These are phyloP conservation scores for Zizania latifolia DNA, from an alignment of 176 grass and related monocot genomes.

Conservation along the genomic window DNA sequence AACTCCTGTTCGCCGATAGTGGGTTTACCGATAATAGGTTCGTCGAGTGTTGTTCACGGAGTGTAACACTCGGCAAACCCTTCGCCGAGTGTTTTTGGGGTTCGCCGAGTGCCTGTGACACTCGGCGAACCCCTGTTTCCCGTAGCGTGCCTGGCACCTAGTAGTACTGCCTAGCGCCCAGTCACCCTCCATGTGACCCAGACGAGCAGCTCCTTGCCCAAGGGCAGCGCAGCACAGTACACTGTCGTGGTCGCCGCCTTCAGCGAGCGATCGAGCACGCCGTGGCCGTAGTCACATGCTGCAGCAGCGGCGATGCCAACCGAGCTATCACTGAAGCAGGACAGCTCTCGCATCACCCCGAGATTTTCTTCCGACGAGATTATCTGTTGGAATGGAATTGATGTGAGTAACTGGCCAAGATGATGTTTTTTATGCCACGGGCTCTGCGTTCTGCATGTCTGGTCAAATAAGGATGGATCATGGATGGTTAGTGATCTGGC, in stretches of 20 bases:
- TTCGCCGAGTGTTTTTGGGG: no score
- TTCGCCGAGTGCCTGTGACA: no score
- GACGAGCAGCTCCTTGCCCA: slow-evolving; percentile 44
- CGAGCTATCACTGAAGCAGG: slow-evolving; percentile 64
- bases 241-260: slow-evolving; percentile 47
- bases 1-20: no score
- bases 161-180: no score
- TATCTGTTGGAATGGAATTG: not conserved
- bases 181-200: slow-evolving; percentile 59
- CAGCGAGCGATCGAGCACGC: slow-evolving; percentile 40
- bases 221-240: slow-evolving; percentile 45
- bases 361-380: not conserved
- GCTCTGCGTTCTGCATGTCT: not conserved
- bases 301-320: slow-evolving; percentile 36
- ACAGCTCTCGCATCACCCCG: slow-evolving; percentile 58
- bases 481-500: no score
- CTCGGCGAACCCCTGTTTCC: no score
- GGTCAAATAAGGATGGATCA: no score
- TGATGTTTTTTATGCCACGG: no score
- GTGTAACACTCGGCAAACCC: no score
- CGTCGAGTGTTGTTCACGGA: no score
- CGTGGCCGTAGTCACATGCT: slow-evolving; percentile 25
- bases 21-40: no score
- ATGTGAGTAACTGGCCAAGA: not conserved
- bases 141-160: no score